phyloP scores from a whole-genome alignment of 2,329 filamentous ascomycete genomes.

The Fusarium denticulatum region DNA sequence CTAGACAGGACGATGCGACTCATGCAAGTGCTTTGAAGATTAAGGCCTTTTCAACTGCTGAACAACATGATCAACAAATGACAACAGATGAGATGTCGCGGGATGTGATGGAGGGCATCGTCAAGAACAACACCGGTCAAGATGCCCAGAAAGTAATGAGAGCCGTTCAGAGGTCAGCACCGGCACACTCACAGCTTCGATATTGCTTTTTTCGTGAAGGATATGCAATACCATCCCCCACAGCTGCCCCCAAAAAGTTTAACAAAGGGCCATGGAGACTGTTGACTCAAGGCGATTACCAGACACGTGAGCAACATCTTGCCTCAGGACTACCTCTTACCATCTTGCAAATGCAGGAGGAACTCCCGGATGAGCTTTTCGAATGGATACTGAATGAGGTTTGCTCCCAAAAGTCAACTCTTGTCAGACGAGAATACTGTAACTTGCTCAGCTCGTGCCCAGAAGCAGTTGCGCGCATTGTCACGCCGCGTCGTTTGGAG shows the following conservation, averaged over 20 bases:
- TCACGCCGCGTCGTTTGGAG: constrained; percentile 58
- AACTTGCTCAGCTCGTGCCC: constrained; percentile 60
- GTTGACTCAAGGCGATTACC: constrained; percentile 55
- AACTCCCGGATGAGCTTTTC: constrained; percentile 71
- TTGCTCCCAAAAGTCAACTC: constrained; percentile 62
- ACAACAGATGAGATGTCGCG: constrained; percentile 33
- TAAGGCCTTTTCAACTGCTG: constrained; percentile 46
- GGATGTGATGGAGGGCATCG: constrained; percentile 44
- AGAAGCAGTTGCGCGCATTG: constrained; percentile 55
- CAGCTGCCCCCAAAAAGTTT: constrained; percentile 43
- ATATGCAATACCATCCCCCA: constrained; percentile 41
- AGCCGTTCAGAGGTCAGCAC: constrained; percentile 62
- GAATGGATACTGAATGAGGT: constrained; percentile 73
- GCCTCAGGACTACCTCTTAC: constrained; percentile 70
- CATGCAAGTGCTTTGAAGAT: constrained; percentile 64
- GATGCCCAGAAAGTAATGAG: constrained; percentile 56
- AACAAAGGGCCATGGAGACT: constrained; percentile 57
- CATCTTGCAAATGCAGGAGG: constrained; percentile 48
- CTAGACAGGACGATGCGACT: constrained; percentile 66
- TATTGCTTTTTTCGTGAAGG: constrained; percentile 63
- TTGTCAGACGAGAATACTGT: constrained; percentile 69
- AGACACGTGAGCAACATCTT: constrained; percentile 66
- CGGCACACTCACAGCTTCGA: constrained; percentile 47
- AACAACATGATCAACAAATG: constrained; percentile 6
- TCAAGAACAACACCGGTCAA: constrained; percentile 53